A percentile compares a stretch with the other conserved stretches of the same genome.
phyloP scores from a whole-genome alignment of 257 asterid genomes.

The Phtheirospermum japonicum region DNA sequence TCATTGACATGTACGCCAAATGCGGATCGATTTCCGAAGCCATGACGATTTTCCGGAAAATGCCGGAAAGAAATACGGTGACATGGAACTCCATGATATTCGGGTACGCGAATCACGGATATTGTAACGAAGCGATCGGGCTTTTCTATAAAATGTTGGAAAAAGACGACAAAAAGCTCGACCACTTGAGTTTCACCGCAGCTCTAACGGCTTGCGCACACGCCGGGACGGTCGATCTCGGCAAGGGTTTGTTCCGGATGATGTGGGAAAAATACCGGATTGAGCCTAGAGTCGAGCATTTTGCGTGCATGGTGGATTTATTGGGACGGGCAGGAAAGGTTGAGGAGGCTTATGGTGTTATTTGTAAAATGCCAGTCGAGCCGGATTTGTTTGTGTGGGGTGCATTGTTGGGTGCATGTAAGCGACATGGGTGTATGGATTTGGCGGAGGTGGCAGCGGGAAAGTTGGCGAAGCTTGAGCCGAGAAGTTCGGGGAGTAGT shows the following conservation, averaged over 20 bases:
- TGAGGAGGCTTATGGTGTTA: constrained; percentile 46
- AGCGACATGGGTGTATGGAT: constrained; percentile 43
- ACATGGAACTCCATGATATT: constrained; percentile 84
- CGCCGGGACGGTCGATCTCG: constrained; percentile 53
- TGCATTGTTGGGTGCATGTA: constrained; percentile 72
- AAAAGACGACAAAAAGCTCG: constrained; percentile 38
- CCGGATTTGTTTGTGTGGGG: constrained; percentile 75
- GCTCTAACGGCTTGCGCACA: constrained; percentile 69
- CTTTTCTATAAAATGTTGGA: constrained; percentile 51
- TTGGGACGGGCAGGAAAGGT: constrained; percentile 68
- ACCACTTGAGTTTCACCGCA: constrained; percentile 72
- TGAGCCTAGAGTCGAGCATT: constrained; percentile 67
- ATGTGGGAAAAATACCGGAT: constrained; percentile 56
- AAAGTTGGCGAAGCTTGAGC: constrained; percentile 71
- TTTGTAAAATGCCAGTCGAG: constrained; percentile 48
- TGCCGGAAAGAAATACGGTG: constrained; percentile 42
- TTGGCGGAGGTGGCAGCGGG: constrained; percentile 64
- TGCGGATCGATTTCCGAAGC: constrained; percentile 59
- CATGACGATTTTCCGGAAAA: constrained; percentile 38
- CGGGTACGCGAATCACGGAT: constrained; percentile 72
- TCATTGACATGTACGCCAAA: constrained; percentile 75
- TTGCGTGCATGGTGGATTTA: constrained; percentile 70
- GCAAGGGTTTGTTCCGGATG: constrained; percentile 44
- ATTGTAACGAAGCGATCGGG: constrained; percentile 45
- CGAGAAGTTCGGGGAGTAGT: constrained; percentile 55